These are phyloP conservation scores for Spizellomyces punctatus DNA, from an alignment of 192 early-diverging fungal species.

Conservation along the genomic window DNA sequence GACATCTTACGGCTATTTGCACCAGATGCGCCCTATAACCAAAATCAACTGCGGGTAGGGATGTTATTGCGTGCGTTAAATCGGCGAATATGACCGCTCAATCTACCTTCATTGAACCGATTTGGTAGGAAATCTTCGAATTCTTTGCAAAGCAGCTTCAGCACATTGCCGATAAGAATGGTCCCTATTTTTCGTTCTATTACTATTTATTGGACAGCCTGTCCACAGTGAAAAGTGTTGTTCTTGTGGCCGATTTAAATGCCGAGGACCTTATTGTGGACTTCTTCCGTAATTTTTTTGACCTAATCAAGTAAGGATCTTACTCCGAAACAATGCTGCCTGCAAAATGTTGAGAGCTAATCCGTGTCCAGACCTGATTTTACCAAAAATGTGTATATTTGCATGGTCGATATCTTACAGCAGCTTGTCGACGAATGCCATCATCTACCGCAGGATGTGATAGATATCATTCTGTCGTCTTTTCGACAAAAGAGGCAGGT, in stretches of 20 bases:
- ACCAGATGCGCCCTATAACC: slow-evolving; percentile 88
- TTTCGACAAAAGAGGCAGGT: slow-evolving; percentile 70
- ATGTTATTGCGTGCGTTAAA: neutral
- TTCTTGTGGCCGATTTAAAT: slow-evolving; percentile 80
- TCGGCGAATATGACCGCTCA: neutral
- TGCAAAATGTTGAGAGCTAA: neutral
- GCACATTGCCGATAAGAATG: slow-evolving; percentile 56
- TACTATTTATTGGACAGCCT: slow-evolving; percentile 90
- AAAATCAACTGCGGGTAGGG: slow-evolving; percentile 73
- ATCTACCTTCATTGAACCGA: neutral
- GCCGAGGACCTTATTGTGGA: slow-evolving; percentile 74
- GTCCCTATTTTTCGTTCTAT: slow-evolving; percentile 70
- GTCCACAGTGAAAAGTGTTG: slow-evolving; percentile 79
- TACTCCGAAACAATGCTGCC: neutral
- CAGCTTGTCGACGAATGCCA: slow-evolving; percentile 78
- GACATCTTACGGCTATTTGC: slow-evolving; percentile 92
- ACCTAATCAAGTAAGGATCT: slow-evolving; percentile 54
- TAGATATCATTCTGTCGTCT: slow-evolving; percentile 80
- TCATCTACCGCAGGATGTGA: slow-evolving; percentile 73
- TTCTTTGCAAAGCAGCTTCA: slow-evolving; percentile 81
- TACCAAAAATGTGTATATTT: slow-evolving; percentile 76
- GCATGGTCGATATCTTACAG: slow-evolving; percentile 79
- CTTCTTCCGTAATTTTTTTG: slow-evolving; percentile 75
- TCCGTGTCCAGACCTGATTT: slow-evolving; percentile 55
- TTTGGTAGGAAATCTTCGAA: slow-evolving; percentile 70